Conservation (phyloP, 441 rosid species). For the Codiaeum variegatum region DNA sequence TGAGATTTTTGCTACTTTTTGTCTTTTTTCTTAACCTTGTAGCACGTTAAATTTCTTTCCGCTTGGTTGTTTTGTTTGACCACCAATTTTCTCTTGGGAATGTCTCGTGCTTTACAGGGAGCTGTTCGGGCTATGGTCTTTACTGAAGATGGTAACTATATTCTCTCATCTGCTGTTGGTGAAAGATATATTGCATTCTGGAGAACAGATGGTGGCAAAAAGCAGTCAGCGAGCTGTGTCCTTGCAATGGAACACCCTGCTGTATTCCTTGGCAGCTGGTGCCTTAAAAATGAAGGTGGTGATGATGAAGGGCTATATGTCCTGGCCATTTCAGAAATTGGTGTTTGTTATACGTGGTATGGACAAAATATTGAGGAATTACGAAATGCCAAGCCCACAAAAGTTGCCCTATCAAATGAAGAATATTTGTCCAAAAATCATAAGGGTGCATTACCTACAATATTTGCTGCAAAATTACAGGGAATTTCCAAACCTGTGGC, state of each 20-base stretch:
- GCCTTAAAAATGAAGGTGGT: slow-evolving; percentile 37
- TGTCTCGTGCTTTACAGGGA: slow-evolving; percentile 46
- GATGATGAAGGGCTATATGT: slow-evolving; percentile 49
- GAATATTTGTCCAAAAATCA: slow-evolving; percentile 36
- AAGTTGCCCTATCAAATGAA: slow-evolving; percentile 51
- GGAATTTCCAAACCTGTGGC: slow-evolving; percentile 50
- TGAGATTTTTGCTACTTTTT: slow-evolving; percentile 43
- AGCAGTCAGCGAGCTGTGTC: slow-evolving; percentile 80
- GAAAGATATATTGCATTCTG: slow-evolving; percentile 84
- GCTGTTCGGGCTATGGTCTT: slow-evolving; percentile 73
- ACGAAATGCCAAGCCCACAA: slow-evolving; percentile 56
- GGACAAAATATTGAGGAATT: slow-evolving; percentile 63
- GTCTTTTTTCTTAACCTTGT: not conserved
- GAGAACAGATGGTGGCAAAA: slow-evolving; percentile 68
- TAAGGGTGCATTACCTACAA: slow-evolving; percentile 44
- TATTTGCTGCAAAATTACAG: slow-evolving; percentile 84
- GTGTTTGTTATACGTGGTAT: slow-evolving; percentile 84
- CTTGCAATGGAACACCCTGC: slow-evolving; percentile 97
- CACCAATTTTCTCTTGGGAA: slow-evolving; percentile 17
- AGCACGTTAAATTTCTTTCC: slow-evolving; percentile 12
- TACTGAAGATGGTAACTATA: slow-evolving; percentile 67
- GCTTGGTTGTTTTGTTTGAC: not conserved
- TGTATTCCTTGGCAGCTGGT: slow-evolving; percentile 63
- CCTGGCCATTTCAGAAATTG: slow-evolving; percentile 81
- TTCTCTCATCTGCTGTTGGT: slow-evolving; percentile 75